Percentiles rank a stretch among this genome's conserved stretches.
These are phyloP conservation scores for Termitomyces sp. DNA, from an alignment of 768 basidiomycete genomes.

Conservation along the genomic window DNA sequence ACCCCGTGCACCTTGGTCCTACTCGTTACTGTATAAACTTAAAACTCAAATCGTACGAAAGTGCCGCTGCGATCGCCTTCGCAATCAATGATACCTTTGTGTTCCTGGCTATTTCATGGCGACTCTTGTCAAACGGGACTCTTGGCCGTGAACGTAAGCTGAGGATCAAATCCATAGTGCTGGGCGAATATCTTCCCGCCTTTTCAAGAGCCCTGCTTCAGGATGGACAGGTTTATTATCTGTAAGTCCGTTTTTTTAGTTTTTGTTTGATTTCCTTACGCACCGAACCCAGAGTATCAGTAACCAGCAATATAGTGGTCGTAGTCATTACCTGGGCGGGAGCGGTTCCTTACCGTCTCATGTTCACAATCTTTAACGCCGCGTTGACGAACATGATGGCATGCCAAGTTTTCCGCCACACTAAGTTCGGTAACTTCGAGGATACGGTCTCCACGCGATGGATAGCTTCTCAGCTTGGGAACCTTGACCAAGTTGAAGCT, in stretches of 20 bases:
- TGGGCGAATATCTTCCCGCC: slow-evolving; percentile 23
- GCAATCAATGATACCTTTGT: slow-evolving; percentile 31
- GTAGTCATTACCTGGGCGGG: slow-evolving; percentile 7
- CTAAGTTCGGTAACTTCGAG: slow-evolving; percentile 13
- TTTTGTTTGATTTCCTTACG: no score
- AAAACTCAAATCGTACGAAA: slow-evolving; percentile 22
- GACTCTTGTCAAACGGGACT: slow-evolving; percentile 13
- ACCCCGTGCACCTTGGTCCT: slow-evolving; percentile 25
- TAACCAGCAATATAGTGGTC: slow-evolving; percentile 12
- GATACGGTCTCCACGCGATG: slow-evolving; percentile 1
- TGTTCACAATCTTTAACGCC: slow-evolving; percentile 8
- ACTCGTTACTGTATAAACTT: slow-evolving; percentile 32
- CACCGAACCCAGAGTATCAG: slow-evolving; percentile 3
- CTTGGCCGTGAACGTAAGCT: slow-evolving; percentile 3
- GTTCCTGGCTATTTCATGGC: slow-evolving; percentile 34
- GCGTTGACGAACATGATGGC: slow-evolving; percentile 18
- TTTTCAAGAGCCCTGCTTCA: slow-evolving; percentile 26
- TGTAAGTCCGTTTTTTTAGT: slow-evolving; percentile 20
- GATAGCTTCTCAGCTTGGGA: neutral
- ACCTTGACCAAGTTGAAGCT: slow-evolving; percentile 3
- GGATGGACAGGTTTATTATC: slow-evolving; percentile 34
- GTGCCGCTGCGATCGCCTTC: slow-evolving; percentile 23
- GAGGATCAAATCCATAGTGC: slow-evolving; percentile 17
- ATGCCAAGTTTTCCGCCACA: slow-evolving; percentile 15
- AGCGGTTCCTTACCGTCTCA: slow-evolving; percentile 8